Conservation (phyloP, 2,329 filamentous ascomycete species). For the Phyllosticta ampelicida region DNA sequence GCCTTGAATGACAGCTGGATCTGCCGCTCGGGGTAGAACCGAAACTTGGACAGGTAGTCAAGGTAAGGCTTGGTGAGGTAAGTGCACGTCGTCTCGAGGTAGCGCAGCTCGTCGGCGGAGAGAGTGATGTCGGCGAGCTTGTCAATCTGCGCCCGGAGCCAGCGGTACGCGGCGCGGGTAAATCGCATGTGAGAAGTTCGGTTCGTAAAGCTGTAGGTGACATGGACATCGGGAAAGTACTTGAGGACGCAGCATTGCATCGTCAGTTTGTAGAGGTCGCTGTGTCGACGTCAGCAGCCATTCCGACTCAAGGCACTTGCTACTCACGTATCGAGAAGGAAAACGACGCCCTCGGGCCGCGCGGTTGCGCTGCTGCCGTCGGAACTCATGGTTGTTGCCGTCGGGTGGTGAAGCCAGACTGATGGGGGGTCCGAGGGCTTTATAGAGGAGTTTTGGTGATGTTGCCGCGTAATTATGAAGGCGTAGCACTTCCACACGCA, state of each 20-base stretch:
- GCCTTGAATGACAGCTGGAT: constrained; percentile 55
- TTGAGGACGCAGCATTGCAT: constrained; percentile 90
- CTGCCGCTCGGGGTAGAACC: constrained; percentile 70
- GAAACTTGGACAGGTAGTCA: constrained; percentile 69
- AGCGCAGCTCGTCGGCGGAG: constrained; percentile 67
- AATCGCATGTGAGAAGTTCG: constrained; percentile 90
- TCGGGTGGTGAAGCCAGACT: not conserved
- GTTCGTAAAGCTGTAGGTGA: constrained; percentile 92
- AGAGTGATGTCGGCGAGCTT: constrained; percentile 75
- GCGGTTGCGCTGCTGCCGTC: constrained; percentile 1
- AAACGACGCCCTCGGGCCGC: constrained; percentile 31
- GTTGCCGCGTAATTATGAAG: not conserved
- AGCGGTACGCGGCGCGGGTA: constrained; percentile 68
- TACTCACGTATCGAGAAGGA: constrained; percentile 36
- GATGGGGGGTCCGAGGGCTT: not conserved
- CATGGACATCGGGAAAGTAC: constrained; percentile 70
- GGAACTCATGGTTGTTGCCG: not conserved
- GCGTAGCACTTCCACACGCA: not conserved
- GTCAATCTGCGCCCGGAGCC: constrained; percentile 73
- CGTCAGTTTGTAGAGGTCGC: constrained; percentile 84
- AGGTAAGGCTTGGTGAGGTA: constrained; percentile 75
- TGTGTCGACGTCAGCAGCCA: constrained; percentile 32
- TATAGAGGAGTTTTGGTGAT: not conserved
- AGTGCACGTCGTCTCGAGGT: constrained; percentile 65
- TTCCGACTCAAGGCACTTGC: not conserved